Percentiles rank a stretch among this genome's conserved stretches.
Conservation (phyloP, 2,329 filamentous ascomycete genomes). For the Fusarium sulawesiense region DNA sequence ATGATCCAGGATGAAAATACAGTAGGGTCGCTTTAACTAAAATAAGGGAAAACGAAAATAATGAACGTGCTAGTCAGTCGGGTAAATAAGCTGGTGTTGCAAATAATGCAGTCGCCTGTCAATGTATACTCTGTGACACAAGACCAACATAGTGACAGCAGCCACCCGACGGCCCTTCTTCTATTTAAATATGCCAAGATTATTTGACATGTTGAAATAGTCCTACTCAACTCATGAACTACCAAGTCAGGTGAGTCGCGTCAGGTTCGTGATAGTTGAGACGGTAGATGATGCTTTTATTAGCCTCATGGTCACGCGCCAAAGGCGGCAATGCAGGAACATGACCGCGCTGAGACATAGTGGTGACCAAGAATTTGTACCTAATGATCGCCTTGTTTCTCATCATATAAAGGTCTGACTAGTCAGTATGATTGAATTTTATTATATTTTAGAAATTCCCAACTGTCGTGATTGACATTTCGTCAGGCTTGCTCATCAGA, state of each 20-base stretch:
- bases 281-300: conserved; percentile 32
- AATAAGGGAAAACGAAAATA: not conserved
- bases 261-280: conserved; percentile 38
- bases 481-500: conserved; percentile 41
- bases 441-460: conserved; percentile 5
- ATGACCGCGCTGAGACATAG: conserved; percentile 38
- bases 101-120: conserved; percentile 27
- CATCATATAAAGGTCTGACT: conserved; percentile 23
- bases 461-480: conserved; percentile 32
- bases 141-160: conserved; percentile 16
- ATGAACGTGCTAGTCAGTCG: not conserved
- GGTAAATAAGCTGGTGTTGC: conserved; percentile 24
- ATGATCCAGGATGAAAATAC: conserved; percentile 27
- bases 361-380: conserved; percentile 25
- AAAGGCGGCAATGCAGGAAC: conserved; percentile 36
- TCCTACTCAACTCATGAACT: conserved; percentile 5
- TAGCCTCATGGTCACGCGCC: conserved; percentile 29
- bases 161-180: not conserved
- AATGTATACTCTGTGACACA: conserved; percentile 23
- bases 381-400: conserved; percentile 29
- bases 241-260: conserved; percentile 38
- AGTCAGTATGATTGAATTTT: conserved; percentile 22
- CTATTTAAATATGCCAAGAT: conserved; percentile 26
- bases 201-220: not conserved
- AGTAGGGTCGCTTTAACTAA: not conserved